Evolutionary conservation across 23 red algal genomes (phyloP), one percentile per base, ranked within the genome.

Genomic region (Gracilaria vermiculophylla): DNA sequence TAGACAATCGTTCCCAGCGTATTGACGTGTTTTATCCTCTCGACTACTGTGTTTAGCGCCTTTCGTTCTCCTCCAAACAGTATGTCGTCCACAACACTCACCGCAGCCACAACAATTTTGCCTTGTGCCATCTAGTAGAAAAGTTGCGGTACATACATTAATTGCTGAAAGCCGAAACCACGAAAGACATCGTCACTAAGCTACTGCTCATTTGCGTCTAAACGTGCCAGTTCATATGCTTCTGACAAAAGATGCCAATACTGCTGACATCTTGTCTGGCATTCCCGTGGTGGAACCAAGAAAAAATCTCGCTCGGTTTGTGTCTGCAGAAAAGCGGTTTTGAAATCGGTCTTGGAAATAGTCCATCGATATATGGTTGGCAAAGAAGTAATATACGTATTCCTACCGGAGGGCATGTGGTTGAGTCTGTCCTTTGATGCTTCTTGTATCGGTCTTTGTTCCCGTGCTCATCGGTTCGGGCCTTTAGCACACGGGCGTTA

Each of bases 61-160:
- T 24, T 5, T 34, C 36, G n/a, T 14, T 17, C 23, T 47, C 1
- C 54, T n/a, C 53, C 54, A 70, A 80, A 52, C 5, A 80, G 1
- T 14, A 90, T 80, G 64, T 78, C 73, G 69, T 90, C 86, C 20
- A 80, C 86, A 7, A 80, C 75, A 32, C 80, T 90, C 19, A 80
- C 73, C 0, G 60, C 71, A 3, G 80, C 20, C 11, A 72, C 23
- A 33, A 21, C 5, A 2, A 80, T 52, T 0, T 44, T 3, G 29
- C 61, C 75, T 1, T 48, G 0, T 19, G 29, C 34, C 3, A n/a
- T 39, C 0, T 2, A 0, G 47, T 80, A 79, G 24, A 80, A 90
- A 9, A 90, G 60, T 35, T 90, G 86, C 20, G 73, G 71, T 5
- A 90, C 75, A 15, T 90, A 73, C 13, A 71, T 7, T 2, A 58